A percentile compares a stretch with the other conserved stretches of the same genome.
Conservation (phyloP, 495 filamentous ascomycete genomes). For the Aeminium ludgeri region DNA sequence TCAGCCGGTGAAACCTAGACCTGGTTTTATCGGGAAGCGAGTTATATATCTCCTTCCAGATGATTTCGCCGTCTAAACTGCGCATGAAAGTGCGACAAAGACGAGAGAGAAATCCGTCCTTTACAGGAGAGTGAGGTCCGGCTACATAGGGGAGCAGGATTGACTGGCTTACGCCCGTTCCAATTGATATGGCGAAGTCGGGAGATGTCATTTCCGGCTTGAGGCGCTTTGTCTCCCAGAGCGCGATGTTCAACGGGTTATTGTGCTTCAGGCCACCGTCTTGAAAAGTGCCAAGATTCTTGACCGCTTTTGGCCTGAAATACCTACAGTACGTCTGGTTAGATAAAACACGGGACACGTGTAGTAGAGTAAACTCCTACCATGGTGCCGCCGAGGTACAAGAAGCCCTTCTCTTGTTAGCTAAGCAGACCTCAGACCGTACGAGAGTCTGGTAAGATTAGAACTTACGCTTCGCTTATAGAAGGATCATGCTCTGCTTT, state of each 20-base stretch:
- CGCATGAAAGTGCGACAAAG: conserved; percentile 1
- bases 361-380: conserved; percentile 9
- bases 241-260: conserved; percentile 22
- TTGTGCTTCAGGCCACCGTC: conserved; percentile 23
- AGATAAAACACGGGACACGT: too few species aligned
- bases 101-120: conserved; percentile 1
- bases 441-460: too few species aligned
- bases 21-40: background rate
- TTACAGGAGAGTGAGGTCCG: conserved; percentile 2
- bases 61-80: conserved; percentile 3
- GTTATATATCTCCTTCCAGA: conserved; percentile 3
- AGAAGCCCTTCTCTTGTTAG: conserved; percentile 17
- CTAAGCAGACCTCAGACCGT: background rate
- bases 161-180: background rate
- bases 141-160: background rate
- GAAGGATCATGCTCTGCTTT: conserved; percentile 12
- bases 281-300: conserved; percentile 18
- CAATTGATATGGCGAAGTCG: conserved; percentile 4
- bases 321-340: background rate
- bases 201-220: conserved; percentile 5
- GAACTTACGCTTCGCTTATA: conserved; percentile 19
- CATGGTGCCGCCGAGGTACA: conserved; percentile 20
- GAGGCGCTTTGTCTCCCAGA: conserved; percentile 17
- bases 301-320: conserved; percentile 3
- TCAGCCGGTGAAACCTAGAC: background rate